phyloP scores from a whole-genome alignment of 2,329 filamentous ascomycete species.

The Chalaropsis ovoidea region DNA sequence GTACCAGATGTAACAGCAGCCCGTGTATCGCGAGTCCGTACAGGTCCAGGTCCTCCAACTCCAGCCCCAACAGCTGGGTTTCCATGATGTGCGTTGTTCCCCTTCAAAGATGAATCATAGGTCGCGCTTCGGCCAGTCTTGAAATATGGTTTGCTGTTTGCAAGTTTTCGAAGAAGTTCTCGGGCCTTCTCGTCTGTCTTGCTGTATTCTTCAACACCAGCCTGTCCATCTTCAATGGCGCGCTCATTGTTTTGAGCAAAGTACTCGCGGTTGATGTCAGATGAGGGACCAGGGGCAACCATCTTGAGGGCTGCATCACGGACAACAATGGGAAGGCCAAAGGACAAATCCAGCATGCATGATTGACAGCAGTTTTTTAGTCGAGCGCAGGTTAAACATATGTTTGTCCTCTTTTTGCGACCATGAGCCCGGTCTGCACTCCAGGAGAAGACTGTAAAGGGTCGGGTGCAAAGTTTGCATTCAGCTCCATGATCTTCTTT shows the following conservation, averaged over 20 bases:
- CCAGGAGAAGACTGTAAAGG: slow-evolving; percentile 94
- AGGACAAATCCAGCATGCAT: slow-evolving; percentile 96
- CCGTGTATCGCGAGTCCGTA: slow-evolving; percentile 60
- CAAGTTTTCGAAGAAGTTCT: slow-evolving; percentile 72
- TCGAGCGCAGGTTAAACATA: slow-evolving; percentile 91
- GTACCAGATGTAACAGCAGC: slow-evolving; percentile 44
- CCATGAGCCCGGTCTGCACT: slow-evolving; percentile 78
- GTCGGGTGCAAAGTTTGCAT: slow-evolving; percentile 81
- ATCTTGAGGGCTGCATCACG: slow-evolving; percentile 95
- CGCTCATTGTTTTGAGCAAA: slow-evolving; percentile 96
- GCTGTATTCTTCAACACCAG: slow-evolving; percentile 79
- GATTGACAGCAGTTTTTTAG: slow-evolving; percentile 98
- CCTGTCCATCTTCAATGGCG: slow-evolving; percentile 84
- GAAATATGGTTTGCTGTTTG: slow-evolving; percentile 90
- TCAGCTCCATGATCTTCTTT: slow-evolving; percentile 92
- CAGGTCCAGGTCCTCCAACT: slow-evolving; percentile 58
- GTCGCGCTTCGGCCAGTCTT: slow-evolving; percentile 73
- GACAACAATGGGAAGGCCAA: slow-evolving; percentile 87
- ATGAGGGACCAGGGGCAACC: slow-evolving; percentile 86
- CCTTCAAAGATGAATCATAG: slow-evolving; percentile 36
- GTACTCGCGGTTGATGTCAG: slow-evolving; percentile 90
- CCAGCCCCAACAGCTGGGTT: slow-evolving; percentile 47
- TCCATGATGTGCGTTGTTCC: slow-evolving; percentile 33
- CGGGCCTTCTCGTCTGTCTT: slow-evolving; percentile 96
- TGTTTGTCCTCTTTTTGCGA: slow-evolving; percentile 85